A percentile compares a stretch with the other conserved stretches of the same genome.
phyloP scores from a whole-genome alignment of 352 stramenopile species.

The Globisporangium cystogenes region DNA sequence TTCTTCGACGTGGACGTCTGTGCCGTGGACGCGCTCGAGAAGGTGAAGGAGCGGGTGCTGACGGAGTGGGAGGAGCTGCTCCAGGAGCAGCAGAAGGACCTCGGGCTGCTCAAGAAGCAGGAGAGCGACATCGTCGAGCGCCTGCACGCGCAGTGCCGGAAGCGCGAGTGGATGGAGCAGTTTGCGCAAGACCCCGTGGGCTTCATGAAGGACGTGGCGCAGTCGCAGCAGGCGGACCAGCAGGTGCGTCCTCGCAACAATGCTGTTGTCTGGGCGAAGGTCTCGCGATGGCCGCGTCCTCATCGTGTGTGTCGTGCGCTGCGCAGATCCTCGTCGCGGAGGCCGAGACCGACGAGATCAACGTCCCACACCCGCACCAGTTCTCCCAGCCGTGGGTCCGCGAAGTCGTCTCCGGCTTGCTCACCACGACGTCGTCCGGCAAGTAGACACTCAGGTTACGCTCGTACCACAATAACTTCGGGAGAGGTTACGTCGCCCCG shows the following conservation, averaged over 20 bases:
- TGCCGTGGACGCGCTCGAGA: conserved; percentile 44
- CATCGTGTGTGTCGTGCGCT: background rate
- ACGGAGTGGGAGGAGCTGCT: conserved; percentile 57
- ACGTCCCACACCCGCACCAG: conserved; percentile 45
- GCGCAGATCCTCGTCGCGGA: conserved; percentile 48
- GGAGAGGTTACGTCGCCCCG: no score
- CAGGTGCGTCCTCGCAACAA: conserved; percentile 23
- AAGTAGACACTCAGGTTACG: background rate
- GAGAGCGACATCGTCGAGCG: conserved; percentile 46
- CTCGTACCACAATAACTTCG: no score
- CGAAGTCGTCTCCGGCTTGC: conserved; percentile 32
- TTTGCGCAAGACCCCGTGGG: conserved; percentile 59
- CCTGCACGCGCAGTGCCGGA: conserved; percentile 37
- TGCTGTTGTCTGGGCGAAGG: background rate
- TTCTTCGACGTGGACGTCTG: conserved; percentile 59
- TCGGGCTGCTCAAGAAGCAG: conserved; percentile 50
- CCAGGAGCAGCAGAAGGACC: conserved; percentile 60
- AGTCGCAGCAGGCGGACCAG: conserved; percentile 55
- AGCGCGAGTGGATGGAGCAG: conserved; percentile 67
- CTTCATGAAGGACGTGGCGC: conserved; percentile 53
- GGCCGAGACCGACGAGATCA: conserved; percentile 57
- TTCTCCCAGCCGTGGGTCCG: conserved; percentile 74
- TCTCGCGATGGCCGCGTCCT: background rate
- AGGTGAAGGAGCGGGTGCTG: conserved; percentile 24
- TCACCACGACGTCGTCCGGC: conserved; percentile 14